A percentile compares a stretch with the other conserved stretches of the same genome.
Evolutionary conservation across 495 filamentous ascomycete species (phyloP).

Genomic region (Jackrogersella multiformis): DNA sequence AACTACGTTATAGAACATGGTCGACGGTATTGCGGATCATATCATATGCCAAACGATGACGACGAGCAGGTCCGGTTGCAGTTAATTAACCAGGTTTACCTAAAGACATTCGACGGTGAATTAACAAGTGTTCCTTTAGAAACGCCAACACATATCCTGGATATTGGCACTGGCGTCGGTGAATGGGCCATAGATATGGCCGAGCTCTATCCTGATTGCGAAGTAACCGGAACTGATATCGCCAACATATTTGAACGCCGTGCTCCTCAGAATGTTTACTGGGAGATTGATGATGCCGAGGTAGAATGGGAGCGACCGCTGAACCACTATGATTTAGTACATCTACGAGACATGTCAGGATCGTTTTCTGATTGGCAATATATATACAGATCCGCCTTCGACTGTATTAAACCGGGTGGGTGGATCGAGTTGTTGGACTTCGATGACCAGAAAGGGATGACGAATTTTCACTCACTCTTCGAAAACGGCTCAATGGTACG

Average conservation of each 20-base stretch:
- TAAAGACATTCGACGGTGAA: conserved; percentile 66
- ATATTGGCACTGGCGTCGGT: conserved; percentile 74
- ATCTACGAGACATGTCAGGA: conserved; percentile 69
- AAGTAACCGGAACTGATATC: conserved; percentile 76
- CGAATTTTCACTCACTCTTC: conserved; percentile 54
- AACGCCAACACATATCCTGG: conserved; percentile 66
- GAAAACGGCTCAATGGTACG: conserved; percentile 50
- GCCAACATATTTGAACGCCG: conserved; percentile 64
- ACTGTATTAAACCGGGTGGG: conserved; percentile 69
- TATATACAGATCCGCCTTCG: conserved; percentile 68
- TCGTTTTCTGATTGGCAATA: conserved; percentile 69
- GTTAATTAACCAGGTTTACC: conserved; percentile 71
- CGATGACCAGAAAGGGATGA: conserved; percentile 52
- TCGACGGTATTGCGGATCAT: conserved; percentile 72
- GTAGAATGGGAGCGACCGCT: conserved; percentile 64
- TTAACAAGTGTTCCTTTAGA: conserved; percentile 68
- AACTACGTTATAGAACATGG: conserved; percentile 69
- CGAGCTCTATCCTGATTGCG: conserved; percentile 67
- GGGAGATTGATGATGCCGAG: conserved; percentile 75
- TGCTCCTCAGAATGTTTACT: conserved; percentile 71
- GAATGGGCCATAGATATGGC: conserved; percentile 82
- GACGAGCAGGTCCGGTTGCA: conserved; percentile 75
- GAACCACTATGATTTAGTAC: conserved; percentile 71
- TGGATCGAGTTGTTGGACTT: conserved; percentile 72
- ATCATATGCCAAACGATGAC: conserved; percentile 82